A percentile compares a stretch with the other conserved stretches of the same genome.
Evolutionary conservation across 805 yeast species (phyloP).

Genomic region (Candida coleopterorum): DNA sequence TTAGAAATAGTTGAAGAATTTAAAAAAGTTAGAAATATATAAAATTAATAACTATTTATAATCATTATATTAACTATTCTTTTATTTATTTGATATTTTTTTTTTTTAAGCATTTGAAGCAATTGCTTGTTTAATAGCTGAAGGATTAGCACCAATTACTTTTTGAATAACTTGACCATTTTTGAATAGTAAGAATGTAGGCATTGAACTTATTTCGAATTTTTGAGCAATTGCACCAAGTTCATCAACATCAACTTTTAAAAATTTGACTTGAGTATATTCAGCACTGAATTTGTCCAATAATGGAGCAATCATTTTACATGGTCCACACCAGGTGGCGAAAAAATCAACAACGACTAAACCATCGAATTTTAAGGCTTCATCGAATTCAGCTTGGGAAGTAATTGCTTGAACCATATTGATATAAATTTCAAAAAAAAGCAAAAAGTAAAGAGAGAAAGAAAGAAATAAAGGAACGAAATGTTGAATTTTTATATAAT

Average conservation of each 20-base stretch:
- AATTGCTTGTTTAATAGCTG: slow-evolving; percentile 68
- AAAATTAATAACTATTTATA: no score
- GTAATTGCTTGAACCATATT: slow-evolving; percentile 35
- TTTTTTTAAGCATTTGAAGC: slow-evolving; percentile 42
- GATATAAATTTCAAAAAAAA: no score
- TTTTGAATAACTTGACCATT: slow-evolving; percentile 72
- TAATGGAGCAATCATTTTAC: slow-evolving; percentile 95
- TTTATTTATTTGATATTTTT: no score
- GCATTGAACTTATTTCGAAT: slow-evolving; percentile 54
- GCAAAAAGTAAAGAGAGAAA: no score
- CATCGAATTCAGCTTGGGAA: slow-evolving; percentile 54
- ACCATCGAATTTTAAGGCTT: slow-evolving; percentile 57
- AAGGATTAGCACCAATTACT: slow-evolving; percentile 89
- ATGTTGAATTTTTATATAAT: no score
- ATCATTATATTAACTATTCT: no score
- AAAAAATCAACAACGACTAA: slow-evolving; percentile 91
- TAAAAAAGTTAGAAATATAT: no score
- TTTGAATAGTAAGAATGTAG: slow-evolving; percentile 71
- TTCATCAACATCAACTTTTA: slow-evolving; percentile 90
- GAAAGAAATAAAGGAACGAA: no score
- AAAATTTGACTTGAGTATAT: slow-evolving; percentile 66
- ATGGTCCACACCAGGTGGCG: slow-evolving; percentile 99
- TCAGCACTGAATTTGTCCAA: slow-evolving; percentile 73
- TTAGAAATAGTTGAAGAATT: slow-evolving; percentile 12
- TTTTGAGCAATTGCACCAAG: slow-evolving; percentile 71